phyloP scores from a whole-genome alignment of 345 rosid genomes.

The Citrus reticulata region DNA sequence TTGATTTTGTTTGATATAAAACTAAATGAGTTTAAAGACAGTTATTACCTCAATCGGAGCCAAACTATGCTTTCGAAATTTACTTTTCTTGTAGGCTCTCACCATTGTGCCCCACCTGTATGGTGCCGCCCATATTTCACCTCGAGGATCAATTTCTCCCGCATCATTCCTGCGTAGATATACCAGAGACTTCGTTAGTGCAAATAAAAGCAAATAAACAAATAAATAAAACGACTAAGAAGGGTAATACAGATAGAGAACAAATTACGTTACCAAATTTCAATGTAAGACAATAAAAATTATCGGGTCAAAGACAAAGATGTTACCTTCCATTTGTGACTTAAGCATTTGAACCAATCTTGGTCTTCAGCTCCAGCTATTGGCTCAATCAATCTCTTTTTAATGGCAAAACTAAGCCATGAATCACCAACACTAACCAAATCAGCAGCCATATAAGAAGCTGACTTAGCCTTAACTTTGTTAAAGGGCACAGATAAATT shows the following conservation, averaged over 20 bases:
- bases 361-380: constrained; percentile 53
- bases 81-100: too few relatives aligned
- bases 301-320: too few relatives aligned
- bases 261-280: too few relatives aligned
- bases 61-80: too few relatives aligned
- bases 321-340: constrained; percentile 85
- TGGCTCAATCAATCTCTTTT: constrained; percentile 59
- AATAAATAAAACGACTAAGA: neutral
- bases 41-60: too few relatives aligned
- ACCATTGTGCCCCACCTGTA: too few relatives aligned
- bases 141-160: constrained; percentile 62
- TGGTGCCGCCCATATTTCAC: constrained; percentile 68
- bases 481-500: constrained; percentile 38
- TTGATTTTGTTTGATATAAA: too few relatives aligned
- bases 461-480: constrained; percentile 34
- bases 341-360: constrained; percentile 69
- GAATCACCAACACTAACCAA: constrained; percentile 75
- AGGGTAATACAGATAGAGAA: too few relatives aligned
- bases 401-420: constrained; percentile 68
- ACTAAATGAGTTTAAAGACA: too few relatives aligned
- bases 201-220: neutral
- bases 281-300: too few relatives aligned
- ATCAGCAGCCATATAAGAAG: constrained; percentile 59
- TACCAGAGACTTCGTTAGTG: constrained; percentile 58
- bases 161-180: constrained; percentile 70